A percentile compares a stretch with the other conserved stretches of the same genome.
Evolutionary conservation across 1,139 yeast species (phyloP).

Genomic region (Candida albicans): DNA sequence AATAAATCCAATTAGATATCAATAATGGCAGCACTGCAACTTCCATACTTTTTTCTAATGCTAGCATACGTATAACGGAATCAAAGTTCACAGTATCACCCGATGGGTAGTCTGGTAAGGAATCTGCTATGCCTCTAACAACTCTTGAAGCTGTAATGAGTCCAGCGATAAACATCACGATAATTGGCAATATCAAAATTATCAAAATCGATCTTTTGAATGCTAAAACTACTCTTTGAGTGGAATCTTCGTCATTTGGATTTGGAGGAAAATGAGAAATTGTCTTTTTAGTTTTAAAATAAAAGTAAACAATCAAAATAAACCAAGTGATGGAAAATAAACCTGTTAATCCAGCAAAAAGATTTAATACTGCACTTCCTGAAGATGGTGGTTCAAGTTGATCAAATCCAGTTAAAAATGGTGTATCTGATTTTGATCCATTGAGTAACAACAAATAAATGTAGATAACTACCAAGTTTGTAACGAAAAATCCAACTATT

Average conservation of each 20-base stretch:
- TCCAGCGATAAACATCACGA: conserved; percentile 15
- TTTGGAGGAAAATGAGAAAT: conserved; percentile 32
- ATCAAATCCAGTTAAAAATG: conserved; percentile 6
- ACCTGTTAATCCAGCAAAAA: conserved; percentile 4
- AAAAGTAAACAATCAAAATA: conserved; percentile 20
- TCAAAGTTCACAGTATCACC: conserved; percentile 6
- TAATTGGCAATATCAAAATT: conserved; percentile 31
- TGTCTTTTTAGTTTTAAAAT: conserved; percentile 29
- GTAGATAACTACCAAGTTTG: conserved; percentile 12
- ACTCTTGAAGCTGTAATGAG: conserved; percentile 1
- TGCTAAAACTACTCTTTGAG: conserved; percentile 23
- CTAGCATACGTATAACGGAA: conserved; percentile 7
- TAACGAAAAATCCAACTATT: conserved; percentile 19
- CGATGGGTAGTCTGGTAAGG: conserved; percentile 8
- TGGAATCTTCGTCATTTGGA: conserved; percentile 18
- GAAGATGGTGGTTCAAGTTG: neutral
- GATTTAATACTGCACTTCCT: neutral
- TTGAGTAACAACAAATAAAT: neutral
- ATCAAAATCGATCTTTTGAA: conserved; percentile 31
- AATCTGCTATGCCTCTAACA: neutral
- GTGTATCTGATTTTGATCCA: neutral
- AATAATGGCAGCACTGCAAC: conserved; percentile 6
- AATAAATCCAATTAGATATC: conserved; percentile 19
- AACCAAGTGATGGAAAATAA: conserved; percentile 16
- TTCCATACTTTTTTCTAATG: conserved; percentile 3